Conservation (phyloP, 2,329 filamentous ascomycete genomes). For the Neofusicoccum umdonicola region DNA sequence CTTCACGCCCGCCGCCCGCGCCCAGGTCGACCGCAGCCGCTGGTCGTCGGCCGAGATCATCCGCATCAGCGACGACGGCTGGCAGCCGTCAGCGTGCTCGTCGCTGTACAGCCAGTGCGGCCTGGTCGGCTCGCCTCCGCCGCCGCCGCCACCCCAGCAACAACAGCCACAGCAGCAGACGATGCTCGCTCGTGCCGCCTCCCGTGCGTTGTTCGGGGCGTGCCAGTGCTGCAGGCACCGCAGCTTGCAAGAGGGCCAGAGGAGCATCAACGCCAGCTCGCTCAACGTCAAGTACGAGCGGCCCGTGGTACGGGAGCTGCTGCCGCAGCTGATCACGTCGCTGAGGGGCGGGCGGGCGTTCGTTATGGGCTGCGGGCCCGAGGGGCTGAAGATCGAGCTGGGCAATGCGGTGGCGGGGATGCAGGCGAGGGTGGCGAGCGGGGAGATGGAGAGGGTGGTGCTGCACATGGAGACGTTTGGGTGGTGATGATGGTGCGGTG, state of each 20-base stretch:
- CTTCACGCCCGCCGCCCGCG: not conserved
- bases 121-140: too few species aligned
- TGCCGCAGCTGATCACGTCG: not conserved
- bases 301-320: not conserved
- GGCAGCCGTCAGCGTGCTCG: not conserved
- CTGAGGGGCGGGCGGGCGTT: not conserved
- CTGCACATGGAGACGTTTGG: constrained; percentile 3
- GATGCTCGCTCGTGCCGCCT: too few species aligned
- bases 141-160: too few species aligned
- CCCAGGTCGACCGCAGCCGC: not conserved
- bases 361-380: not conserved
- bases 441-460: not conserved
- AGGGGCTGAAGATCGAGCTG: not conserved
- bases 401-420: not conserved
- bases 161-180: too few species aligned
- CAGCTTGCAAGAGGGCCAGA: too few species aligned
- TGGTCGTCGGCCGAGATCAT: not conserved
- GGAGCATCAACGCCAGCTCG: not conserved
- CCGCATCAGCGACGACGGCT: not conserved
- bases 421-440: constrained; percentile 1
- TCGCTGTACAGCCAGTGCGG: constrained; percentile 10
- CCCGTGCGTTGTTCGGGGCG: too few species aligned
- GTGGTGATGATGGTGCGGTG: not conserved
- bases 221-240: too few species aligned
- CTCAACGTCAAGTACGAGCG: not conserved